Evolutionary conservation across 1,139 yeast genomes (phyloP), one percentile per base, ranked within the genome.

Genomic region (Yamadazyma taylorii): DNA sequence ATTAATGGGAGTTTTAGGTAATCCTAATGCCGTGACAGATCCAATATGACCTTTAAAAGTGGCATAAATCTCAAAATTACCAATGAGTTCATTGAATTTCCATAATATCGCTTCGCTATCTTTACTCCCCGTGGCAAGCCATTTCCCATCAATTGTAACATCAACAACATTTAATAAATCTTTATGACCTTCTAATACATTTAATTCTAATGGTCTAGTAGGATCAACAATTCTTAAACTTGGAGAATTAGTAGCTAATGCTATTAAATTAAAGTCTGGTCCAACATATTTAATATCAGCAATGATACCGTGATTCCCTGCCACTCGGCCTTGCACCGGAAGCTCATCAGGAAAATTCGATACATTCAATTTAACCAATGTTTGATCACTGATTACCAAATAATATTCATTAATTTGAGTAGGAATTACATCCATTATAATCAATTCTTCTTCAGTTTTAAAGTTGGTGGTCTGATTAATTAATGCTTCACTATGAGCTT

Each of bases 231-330:
- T 63, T 54, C 97, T 73, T 37, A 92, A 67, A 3, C 94, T 81
- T n/a, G 97, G 96, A 0, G 97, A 85, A 60, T 92, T 92, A 10
- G 98, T 90, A 2, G 97, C 97, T 50, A 92, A 63, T 2, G 95
- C 97, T 34, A 90, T 59, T 22, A 66, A 55, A 30, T 74, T 60
- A 30, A 65, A 60, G 10, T 69, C 60, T 7, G 88, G 86, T 0
- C 94, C 95, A 28, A 82, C 85, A 53, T 81, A 83, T 47, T 79
- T 75, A 61, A 88, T 75, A 54, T 88, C 98, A 7, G 97, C 95
- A 52, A 92, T 82, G 24, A 94, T 94, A 43, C 97, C 97, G 60
- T 92, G 96, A 58, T 90, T 89, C 51, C 97, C 97, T 1, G 96
- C 95, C 47, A 89, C 72, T 32, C 80, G 70, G 37, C 79, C 69